Evolutionary conservation across 106 monocot species (phyloP), one percentile per base, ranked within the genome.

Genomic region (Cymbidium sinense): DNA sequence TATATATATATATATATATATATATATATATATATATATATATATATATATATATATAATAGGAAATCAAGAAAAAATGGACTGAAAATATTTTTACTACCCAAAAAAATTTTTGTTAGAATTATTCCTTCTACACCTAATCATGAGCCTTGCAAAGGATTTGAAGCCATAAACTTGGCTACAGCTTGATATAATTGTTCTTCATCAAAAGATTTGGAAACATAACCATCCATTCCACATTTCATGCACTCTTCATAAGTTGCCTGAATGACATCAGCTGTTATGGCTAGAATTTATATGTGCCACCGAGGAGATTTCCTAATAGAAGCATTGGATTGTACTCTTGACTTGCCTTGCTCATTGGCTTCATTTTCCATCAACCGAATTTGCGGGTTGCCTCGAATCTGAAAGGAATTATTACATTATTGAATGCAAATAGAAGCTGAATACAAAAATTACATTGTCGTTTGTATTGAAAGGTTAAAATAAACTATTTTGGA

Each of bases 221-320:
- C 98, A 23, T 98, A 98, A 0, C 98, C 98, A 70, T 98, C 92
- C 96, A 98, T 94, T 61, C 96, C 96, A 39, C 82, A 88, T 78
- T 94, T 98, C 85, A 87, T 70, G 74, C 98, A 98, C 83, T 98
- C 88, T 55, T 94, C 98, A 25, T 94, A 83, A 5, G 98, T 98
- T 71, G 98, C 94, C 72, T 94, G 94, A 62, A 98, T 98, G 34
- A 98, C 98, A 67, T 98, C 98, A 23, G 98, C 98, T 1, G 98
- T 98, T 94, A 98, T 98, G 58, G 98, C 98, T 29, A 98, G 84
- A 58, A 98, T 77, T 17, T 94, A 94, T 19, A 94, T 25, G 78
- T 90, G 98, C 88, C 88, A 89, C 64, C 79, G 64, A 23, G 44
- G 41, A 43, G 17, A 43, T 21, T 19, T 6, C 2, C 2, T 15